Percentiles rank a stretch among this genome's conserved stretches.
Conservation (phyloP, 192 early-diverging fungal genomes). For the Coemansia sp. region DNA sequence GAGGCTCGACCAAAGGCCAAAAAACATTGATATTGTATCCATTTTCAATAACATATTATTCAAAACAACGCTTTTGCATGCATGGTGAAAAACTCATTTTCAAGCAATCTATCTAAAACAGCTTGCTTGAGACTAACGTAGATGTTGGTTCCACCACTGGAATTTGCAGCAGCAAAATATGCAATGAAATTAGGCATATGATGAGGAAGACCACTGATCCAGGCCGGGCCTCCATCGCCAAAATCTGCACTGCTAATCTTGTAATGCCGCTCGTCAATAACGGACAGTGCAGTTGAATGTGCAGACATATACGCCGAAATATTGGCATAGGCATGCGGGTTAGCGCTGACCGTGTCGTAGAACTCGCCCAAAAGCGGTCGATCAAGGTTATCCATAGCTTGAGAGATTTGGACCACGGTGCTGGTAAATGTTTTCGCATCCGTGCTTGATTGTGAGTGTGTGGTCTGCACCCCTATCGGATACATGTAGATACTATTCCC, state of each 20-base stretch:
- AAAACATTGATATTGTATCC: conserved; percentile 11
- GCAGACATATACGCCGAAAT: conserved; percentile 11
- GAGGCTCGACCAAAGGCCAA: conserved; percentile 63
- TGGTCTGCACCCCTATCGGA: not conserved
- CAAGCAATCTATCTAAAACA: conserved; percentile 3
- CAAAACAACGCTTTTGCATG: conserved; percentile 16
- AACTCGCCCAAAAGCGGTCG: conserved; percentile 15
- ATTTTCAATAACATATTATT: not conserved
- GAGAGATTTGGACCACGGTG: conserved; percentile 2
- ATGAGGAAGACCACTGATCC: conserved; percentile 32
- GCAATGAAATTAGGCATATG: conserved; percentile 44
- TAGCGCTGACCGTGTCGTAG: conserved; percentile 13
- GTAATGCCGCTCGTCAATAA: conserved; percentile 37
- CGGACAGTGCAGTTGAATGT: conserved; percentile 6
- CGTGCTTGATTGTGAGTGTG: not conserved
- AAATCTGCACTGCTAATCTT: conserved; percentile 26
- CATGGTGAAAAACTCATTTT: conserved; percentile 21
- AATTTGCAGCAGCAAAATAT: conserved; percentile 10
- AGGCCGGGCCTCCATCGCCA: conserved; percentile 35
- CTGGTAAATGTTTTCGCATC: conserved; percentile 9
- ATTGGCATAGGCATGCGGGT: conserved; percentile 17
- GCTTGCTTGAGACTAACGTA: conserved; percentile 22
- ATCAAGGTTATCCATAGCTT: conserved; percentile 11
- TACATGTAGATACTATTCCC: conserved; percentile 33
- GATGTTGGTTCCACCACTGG: conserved; percentile 12